These are phyloP conservation scores for Helianthus tuberosus DNA, from an alignment of 129 eudicot genomes.

Conservation along the genomic window DNA sequence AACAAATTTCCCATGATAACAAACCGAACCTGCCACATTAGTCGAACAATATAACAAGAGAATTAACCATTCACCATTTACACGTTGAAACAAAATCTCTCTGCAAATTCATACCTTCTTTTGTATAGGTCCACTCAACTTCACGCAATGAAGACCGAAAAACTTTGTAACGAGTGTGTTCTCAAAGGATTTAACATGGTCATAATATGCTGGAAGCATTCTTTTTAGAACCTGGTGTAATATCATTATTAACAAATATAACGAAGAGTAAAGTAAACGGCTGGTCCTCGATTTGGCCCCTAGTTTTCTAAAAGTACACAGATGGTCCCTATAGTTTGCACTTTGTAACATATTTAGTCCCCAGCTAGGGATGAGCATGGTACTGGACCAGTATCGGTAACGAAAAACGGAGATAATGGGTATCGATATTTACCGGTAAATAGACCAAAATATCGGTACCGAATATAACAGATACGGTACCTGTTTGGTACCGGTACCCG, in stretches of 20 bases:
- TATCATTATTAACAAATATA: background rate
- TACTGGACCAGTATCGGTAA: too few relatives aligned
- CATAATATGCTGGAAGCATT: slow-evolving; percentile 93
- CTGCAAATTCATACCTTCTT: slow-evolving; percentile 63
- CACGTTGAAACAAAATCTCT: slow-evolving; percentile 15
- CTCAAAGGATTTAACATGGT: slow-evolving; percentile 75
- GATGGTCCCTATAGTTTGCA: too few relatives aligned
- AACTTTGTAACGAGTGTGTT: slow-evolving; percentile 82
- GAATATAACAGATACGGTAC: too few relatives aligned
- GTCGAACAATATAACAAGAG: slow-evolving; percentile 6
- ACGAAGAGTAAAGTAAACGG: too few relatives aligned
- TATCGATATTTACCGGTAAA: too few relatives aligned
- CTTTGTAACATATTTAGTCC: too few relatives aligned
- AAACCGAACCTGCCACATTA: slow-evolving; percentile 72
- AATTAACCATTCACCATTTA: slow-evolving; percentile 9
- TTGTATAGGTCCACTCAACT: slow-evolving; percentile 82
- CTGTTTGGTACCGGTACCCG: too few relatives aligned
- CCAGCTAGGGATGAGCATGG: too few relatives aligned
- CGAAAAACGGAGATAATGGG: too few relatives aligned
- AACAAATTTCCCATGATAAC: slow-evolving; percentile 90
- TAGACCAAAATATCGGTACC: too few relatives aligned
- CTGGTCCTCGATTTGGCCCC: too few relatives aligned
- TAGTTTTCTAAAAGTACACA: too few relatives aligned
- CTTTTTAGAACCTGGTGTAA: slow-evolving; percentile 67
- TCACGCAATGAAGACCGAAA: slow-evolving; percentile 92